These are phyloP conservation scores for Psilocybe tampanensis DNA, from an alignment of 768 basidiomycete species.

Conservation along the genomic window DNA sequence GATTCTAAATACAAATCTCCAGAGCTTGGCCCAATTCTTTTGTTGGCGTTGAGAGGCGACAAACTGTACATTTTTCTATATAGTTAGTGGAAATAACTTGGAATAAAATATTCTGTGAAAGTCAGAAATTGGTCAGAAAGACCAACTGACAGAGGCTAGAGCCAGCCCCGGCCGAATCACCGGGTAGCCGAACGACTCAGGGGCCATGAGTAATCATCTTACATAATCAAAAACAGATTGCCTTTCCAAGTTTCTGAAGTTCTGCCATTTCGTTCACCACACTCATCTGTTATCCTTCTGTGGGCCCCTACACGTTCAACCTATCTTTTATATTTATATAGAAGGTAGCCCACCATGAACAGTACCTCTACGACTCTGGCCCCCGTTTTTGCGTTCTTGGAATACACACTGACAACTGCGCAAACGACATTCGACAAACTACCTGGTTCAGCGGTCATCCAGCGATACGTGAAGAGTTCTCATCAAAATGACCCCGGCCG, in stretches of 20 bases:
- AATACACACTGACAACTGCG: slow-evolving; percentile 57
- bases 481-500: slow-evolving; percentile 96
- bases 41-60: no score
- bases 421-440: slow-evolving; percentile 73
- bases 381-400: slow-evolving; percentile 65
- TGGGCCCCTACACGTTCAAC: neutral
- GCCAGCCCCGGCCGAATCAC: no score
- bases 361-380: slow-evolving; percentile 38
- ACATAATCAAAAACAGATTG: neutral
- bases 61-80: no score
- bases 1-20: no score
- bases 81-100: no score
- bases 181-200: no score
- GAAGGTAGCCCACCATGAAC: slow-evolving; percentile 26
- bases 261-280: neutral
- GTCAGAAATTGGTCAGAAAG: no score
- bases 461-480: slow-evolving; percentile 91
- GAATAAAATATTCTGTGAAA: no score
- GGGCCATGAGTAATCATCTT: neutral
- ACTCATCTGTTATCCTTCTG: neutral
- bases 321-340: neutral
- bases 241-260: neutral
- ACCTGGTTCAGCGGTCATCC: slow-evolving; percentile 81
- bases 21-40: no score
- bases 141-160: no score